phyloP scores from a whole-genome alignment of 805 yeast genomes.

The Dipodascopsis tothii region DNA sequence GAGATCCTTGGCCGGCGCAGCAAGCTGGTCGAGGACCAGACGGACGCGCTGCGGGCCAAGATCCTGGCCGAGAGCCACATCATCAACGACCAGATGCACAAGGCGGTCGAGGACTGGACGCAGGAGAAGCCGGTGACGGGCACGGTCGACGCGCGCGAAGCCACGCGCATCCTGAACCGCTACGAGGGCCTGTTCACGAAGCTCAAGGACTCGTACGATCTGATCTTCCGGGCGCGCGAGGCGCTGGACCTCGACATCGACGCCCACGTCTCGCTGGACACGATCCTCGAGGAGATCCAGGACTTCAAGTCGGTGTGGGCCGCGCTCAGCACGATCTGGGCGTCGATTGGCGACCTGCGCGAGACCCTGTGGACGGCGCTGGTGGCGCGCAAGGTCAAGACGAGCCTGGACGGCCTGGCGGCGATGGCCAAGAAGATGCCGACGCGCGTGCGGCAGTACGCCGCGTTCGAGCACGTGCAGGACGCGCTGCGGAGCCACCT shows the following conservation, averaged over 20 bases:
- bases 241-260: slow-evolving; percentile 33
- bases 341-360: slow-evolving; percentile 39
- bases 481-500: slow-evolving; percentile 37
- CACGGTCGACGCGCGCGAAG: slow-evolving; percentile 26
- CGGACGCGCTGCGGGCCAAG: slow-evolving; percentile 12
- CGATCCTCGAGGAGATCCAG: slow-evolving; percentile 41
- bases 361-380: slow-evolving; percentile 44
- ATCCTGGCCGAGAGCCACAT: slow-evolving; percentile 15
- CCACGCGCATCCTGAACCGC: slow-evolving; percentile 24
- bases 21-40: slow-evolving; percentile 36
- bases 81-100: slow-evolving; percentile 6
- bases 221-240: slow-evolving; percentile 32
- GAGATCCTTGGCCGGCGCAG: slow-evolving; percentile 36
- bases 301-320: slow-evolving; percentile 61
- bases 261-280: slow-evolving; percentile 29
- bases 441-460: slow-evolving; percentile 52
- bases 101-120: slow-evolving; percentile 18
- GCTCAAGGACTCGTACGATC: slow-evolving; percentile 15
- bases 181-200: slow-evolving; percentile 26
- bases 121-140: slow-evolving; percentile 29
- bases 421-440: slow-evolving; percentile 47
- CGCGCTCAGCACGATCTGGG: slow-evolving; percentile 47
- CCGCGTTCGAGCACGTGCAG: slow-evolving; percentile 59
- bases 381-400: slow-evolving; percentile 40
- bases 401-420: slow-evolving; percentile 45